phyloP scores from a whole-genome alignment of 495 filamentous ascomycete genomes.

The Penicillium soppii region DNA sequence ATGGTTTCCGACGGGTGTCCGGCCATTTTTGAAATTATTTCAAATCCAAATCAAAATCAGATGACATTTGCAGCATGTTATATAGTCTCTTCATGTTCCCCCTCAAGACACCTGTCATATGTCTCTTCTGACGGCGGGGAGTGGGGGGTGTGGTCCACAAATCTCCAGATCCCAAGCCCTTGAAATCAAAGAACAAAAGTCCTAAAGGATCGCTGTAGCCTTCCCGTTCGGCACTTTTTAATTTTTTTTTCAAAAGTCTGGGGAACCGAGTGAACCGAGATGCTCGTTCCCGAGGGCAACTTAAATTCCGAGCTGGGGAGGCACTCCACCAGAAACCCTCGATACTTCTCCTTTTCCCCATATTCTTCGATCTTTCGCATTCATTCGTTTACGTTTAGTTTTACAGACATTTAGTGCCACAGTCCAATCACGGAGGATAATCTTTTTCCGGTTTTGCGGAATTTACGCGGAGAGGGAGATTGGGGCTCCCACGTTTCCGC shows the following conservation, averaged over 20 bases:
- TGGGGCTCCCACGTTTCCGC: slow-evolving; percentile 2
- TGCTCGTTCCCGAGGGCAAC: slow-evolving; percentile 31
- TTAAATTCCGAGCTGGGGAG: slow-evolving; percentile 16
- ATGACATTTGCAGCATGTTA: too few relatives aligned
- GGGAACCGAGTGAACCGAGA: slow-evolving; percentile 19
- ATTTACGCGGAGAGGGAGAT: slow-evolving; percentile 23
- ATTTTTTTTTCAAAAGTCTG: too few relatives aligned
- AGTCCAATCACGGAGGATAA: slow-evolving; percentile 15
- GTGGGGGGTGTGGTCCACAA: background rate
- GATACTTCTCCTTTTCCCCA: slow-evolving; percentile 9
- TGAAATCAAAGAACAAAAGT: background rate
- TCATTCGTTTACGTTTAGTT: background rate
- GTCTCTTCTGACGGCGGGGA: slow-evolving; percentile 5
- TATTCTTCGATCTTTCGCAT: background rate
- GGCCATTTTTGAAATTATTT: too few relatives aligned
- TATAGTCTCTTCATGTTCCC: background rate
- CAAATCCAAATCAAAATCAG: too few relatives aligned
- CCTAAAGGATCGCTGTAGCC: background rate
- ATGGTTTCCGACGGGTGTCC: too few relatives aligned
- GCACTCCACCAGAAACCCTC: slow-evolving; percentile 21
- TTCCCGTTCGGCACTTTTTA: slow-evolving; percentile 2
- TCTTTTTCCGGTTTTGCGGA: slow-evolving; percentile 8
- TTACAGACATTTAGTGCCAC: background rate
- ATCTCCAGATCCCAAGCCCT: background rate
- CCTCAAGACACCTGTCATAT: background rate